Conservation (phyloP, 148 eudicot genomes). For the Limonium bicolor region DNA sequence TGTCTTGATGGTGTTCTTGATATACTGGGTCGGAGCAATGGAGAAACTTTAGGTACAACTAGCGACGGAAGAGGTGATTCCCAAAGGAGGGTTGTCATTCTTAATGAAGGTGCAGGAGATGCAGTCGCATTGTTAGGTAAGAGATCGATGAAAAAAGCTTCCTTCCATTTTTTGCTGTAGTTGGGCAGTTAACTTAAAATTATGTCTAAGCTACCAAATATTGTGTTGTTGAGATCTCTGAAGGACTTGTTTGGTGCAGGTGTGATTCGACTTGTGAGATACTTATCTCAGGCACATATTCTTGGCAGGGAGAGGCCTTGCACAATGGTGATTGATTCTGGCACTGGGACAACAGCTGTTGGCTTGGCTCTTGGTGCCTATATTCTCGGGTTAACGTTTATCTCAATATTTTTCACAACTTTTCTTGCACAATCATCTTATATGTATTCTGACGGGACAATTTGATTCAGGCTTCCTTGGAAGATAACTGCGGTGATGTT, state of each 20-base stretch:
- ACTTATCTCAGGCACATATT: constrained; percentile 54
- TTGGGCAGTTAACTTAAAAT: too few species aligned
- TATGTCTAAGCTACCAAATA: too few species aligned
- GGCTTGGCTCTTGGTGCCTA: constrained; percentile 74
- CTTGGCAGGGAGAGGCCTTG: constrained; percentile 41
- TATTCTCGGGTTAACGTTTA: constrained; percentile 74
- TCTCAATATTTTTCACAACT: too few species aligned
- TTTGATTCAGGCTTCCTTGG: constrained; percentile 68
- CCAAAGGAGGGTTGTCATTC: constrained; percentile 39
- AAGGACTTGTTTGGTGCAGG: too few species aligned
- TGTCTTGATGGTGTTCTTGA: constrained; percentile 44
- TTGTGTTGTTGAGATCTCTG: too few species aligned
- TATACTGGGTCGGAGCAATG: constrained; percentile 12
- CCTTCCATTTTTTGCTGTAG: too few species aligned
- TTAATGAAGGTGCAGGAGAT: constrained; percentile 95
- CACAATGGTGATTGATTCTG: constrained; percentile 76
- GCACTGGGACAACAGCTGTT: constrained; percentile 90
- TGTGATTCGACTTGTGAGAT: constrained; percentile 57
- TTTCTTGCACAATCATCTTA: too few species aligned
- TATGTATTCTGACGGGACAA: too few species aligned
- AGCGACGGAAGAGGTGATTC: constrained; percentile 11
- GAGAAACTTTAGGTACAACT: constrained; percentile 1
- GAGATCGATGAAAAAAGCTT: too few species aligned
- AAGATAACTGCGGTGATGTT: constrained; percentile 80
- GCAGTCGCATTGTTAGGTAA: constrained; percentile 65